phyloP scores from a whole-genome alignment of 768 basidiomycete genomes.

The Amanita brunnescens region DNA sequence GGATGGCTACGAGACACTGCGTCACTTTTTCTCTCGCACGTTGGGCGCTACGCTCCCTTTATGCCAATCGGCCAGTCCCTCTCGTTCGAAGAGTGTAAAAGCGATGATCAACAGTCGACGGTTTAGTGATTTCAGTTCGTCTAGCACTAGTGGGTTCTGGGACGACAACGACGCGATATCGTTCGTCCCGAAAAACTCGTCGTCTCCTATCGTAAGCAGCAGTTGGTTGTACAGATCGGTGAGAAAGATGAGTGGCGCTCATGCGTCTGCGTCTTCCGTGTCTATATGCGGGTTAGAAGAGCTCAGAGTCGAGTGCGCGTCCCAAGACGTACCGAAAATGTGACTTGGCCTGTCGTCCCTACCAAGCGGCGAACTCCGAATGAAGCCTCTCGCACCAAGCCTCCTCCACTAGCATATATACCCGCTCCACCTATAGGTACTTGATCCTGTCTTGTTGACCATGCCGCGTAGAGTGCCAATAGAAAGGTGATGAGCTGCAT shows the following conservation, averaged over 20 bases:
- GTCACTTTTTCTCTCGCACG: slow-evolving; percentile 61
- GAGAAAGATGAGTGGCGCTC: slow-evolving; percentile 70
- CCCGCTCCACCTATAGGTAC: slow-evolving; percentile 51
- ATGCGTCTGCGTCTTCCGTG: slow-evolving; percentile 33
- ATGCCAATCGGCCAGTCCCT: slow-evolving; percentile 25
- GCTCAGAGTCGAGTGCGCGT: background rate
- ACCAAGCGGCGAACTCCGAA: slow-evolving; percentile 55
- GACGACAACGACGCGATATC: slow-evolving; percentile 18
- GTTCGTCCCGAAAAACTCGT: slow-evolving; percentile 77
- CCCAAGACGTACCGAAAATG: slow-evolving; percentile 16
- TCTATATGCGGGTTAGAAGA: slow-evolving; percentile 23
- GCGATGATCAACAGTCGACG: slow-evolving; percentile 78
- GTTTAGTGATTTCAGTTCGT: slow-evolving; percentile 72
- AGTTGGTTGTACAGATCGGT: slow-evolving; percentile 77
- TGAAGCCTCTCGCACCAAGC: slow-evolving; percentile 64
- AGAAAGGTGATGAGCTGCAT: slow-evolving; percentile 49
- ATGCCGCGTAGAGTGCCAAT: slow-evolving; percentile 47
- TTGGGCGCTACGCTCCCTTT: slow-evolving; percentile 21
- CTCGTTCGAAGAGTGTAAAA: slow-evolving; percentile 55
- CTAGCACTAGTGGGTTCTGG: slow-evolving; percentile 73
- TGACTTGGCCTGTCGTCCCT: slow-evolving; percentile 33
- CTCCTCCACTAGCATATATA: slow-evolving; percentile 41
- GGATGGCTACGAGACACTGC: slow-evolving; percentile 69
- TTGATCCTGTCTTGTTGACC: slow-evolving; percentile 48
- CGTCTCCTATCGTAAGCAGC: slow-evolving; percentile 88